Evolutionary conservation across 2,329 filamentous ascomycete species (phyloP), one percentile per base, ranked within the genome.

Genomic region (Furcasterigmium furcatum): DNA sequence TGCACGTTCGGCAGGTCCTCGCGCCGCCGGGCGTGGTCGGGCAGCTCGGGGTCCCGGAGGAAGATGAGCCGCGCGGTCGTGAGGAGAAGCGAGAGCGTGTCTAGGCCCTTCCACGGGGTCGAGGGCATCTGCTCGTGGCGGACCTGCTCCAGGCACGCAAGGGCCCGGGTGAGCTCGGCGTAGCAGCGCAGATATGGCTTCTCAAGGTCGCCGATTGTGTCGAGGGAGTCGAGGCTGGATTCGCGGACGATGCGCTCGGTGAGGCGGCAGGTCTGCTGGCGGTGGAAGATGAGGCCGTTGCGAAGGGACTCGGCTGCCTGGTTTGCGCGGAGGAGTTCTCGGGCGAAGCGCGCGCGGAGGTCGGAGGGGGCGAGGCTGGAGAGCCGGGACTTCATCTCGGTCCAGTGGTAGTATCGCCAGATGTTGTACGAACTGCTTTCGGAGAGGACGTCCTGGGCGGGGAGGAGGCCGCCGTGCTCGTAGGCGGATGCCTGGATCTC

Each of bases 381-480:
- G 24, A 27, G 7, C 24, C 12, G 24, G 24, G 24, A 27, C 12
- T 7, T 12, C 24, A 27, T 7, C 7, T 27, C 12, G 7, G 24
- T 7, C 7, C 7, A 7, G 20, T 43, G 21, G 25, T 46, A 49
- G 24, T 40, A 49, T 22, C 48, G 38, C 48, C 48, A 50, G 16
- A 22, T 24, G 39, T 36, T 48, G 32, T 41, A 50, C 8, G 2
- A 22, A 9, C 47, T 42, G 38, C 21, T 45, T 9, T 21, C 24
- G 21, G 19, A 32, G 9, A 46, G 9, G 13, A 38, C 20, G 6
- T 24, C 22, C 4, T n/a, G n/a, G 24, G 10, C n/a, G 6, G 43
- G 19, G n/a, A 16, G 27, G 12, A 46, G 27, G 16, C 44, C 41
- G 8, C 47, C 47, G 12, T 44, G 21, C 12, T 35, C 4, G 25